Conservation (phyloP, 352 stramenopile species). For the Plasmopara halstedii region DNA sequence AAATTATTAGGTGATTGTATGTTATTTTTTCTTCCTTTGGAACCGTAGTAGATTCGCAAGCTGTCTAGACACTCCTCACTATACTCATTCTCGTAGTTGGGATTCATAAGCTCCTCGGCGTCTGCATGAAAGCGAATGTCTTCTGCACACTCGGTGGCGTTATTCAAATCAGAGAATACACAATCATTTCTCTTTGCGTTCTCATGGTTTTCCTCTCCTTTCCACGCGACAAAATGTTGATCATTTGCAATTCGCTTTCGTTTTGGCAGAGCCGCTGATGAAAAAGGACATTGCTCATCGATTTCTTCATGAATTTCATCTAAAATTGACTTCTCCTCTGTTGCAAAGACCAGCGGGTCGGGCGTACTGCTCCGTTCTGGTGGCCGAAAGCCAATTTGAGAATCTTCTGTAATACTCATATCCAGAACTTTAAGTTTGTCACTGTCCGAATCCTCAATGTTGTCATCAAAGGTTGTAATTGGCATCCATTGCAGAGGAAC, state of each 20-base stretch:
- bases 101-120: conserved; percentile 63
- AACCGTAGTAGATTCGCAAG: conserved; percentile 58
- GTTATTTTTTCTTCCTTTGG: conserved; percentile 21
- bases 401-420: conserved; percentile 35
- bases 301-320: conserved; percentile 2
- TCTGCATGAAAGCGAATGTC: conserved; percentile 45
- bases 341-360: conserved; percentile 30
- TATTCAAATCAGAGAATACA: conserved; percentile 10
- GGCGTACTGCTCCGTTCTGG: conserved; percentile 54
- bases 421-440: conserved; percentile 48
- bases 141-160: conserved; percentile 23
- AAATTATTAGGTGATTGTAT: conserved; percentile 1
- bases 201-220: background rate
- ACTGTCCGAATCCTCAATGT: conserved; percentile 31
- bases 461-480: conserved; percentile 18
- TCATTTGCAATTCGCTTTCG: background rate
- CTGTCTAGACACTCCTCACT: conserved; percentile 75
- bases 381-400: conserved; percentile 37
- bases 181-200: conserved; percentile 3
- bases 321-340: conserved; percentile 15
- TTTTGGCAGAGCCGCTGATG: conserved; percentile 7
- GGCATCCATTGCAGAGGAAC: conserved; percentile 40
- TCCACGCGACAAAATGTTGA: conserved; percentile 16
- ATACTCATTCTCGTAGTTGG: conserved; percentile 76
- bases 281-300: conserved; percentile 6